Evolutionary conservation across 2,329 filamentous ascomycete genomes (phyloP), one percentile per base, ranked within the genome.

Genomic region (Xylaria sp.): DNA sequence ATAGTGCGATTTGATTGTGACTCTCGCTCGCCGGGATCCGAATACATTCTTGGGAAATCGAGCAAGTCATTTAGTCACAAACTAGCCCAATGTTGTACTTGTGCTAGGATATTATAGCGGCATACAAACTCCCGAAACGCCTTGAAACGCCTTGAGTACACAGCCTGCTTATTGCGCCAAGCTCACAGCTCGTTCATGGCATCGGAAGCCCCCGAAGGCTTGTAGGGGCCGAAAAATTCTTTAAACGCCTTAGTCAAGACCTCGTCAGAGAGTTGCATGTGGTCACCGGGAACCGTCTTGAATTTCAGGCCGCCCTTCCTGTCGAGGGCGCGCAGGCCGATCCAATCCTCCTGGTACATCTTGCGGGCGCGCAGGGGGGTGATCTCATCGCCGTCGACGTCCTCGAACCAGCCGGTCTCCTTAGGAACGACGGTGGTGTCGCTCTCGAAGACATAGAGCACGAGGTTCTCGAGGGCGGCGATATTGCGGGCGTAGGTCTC

Each of bases 301-400:
- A 98, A 97, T 65, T 90, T 86, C 74, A 99, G 82, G 0, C 88
- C 92, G 2, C 91, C 93, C 82, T 92, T 92, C 78, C 90, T 82
- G 81, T 98, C 94, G 75, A 99, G 82, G 74, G 83, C 82, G 79
- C 88, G 92, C 78, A 99, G 82, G 0, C 96, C 96, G 32, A 99
- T 82, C 96, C 96, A 99, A 82, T 99, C 95, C 81, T 98, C 91
- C 73, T 87, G 88, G 80, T 98, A 99, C 1, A 98, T 83, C 32
- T 81, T 79, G 66, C 93, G 85, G 61, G 94, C 87, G 72, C 87
- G 85, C 78, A 99, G 81, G 17, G 86, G 86, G 54, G 88, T 92
- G 24, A 89, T 84, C 69, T 89, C 86, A 3, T 89, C 92, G 39
- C 83, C 84, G 79, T 96, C 93, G 56, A 96, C 91, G 78, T 98